Evolutionary conservation across 495 filamentous ascomycete genomes (phyloP).

Genomic region (Aspergillus nidulans): DNA sequence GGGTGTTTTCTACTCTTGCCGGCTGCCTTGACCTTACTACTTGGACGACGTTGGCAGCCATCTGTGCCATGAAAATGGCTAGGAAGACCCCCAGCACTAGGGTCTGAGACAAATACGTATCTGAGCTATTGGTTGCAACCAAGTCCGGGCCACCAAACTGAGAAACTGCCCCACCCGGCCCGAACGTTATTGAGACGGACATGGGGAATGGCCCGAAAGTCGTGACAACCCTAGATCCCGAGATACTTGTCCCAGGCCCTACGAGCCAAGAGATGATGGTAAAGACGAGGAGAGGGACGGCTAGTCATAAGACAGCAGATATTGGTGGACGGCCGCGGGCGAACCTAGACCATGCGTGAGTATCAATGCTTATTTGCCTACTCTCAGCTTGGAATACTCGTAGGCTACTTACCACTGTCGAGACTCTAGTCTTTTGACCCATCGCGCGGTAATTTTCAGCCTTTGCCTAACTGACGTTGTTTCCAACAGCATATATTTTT

Average conservation of each 20-base stretch:
- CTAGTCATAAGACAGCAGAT: slow-evolving; percentile 47
- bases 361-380: neutral
- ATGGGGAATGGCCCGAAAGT: slow-evolving; percentile 34
- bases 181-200: slow-evolving; percentile 41
- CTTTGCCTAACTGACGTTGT: slow-evolving; percentile 73
- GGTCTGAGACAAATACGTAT: slow-evolving; percentile 32
- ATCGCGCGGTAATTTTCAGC: slow-evolving; percentile 70
- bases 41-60: slow-evolving; percentile 33
- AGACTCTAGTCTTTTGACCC: slow-evolving; percentile 69
- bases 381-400: neutral
- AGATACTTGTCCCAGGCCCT: slow-evolving; percentile 23
- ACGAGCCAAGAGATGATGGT: slow-evolving; percentile 27
- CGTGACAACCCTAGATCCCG: slow-evolving; percentile 26
- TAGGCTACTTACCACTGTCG: slow-evolving; percentile 61
- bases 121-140: slow-evolving; percentile 8
- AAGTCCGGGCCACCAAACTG: slow-evolving; percentile 7
- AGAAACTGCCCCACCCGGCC: slow-evolving; percentile 18
- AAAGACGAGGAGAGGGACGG: slow-evolving; percentile 43
- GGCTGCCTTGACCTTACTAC: slow-evolving; percentile 25
- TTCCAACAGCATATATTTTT: slow-evolving; percentile 71
- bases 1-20: neutral
- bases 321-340: slow-evolving; percentile 29
- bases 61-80: slow-evolving; percentile 30
- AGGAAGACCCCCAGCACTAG: slow-evolving; percentile 35
- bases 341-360: slow-evolving; percentile 24